Conservation (phyloP, 805 yeast species). For the Teunomyces barrocoloradensis region DNA sequence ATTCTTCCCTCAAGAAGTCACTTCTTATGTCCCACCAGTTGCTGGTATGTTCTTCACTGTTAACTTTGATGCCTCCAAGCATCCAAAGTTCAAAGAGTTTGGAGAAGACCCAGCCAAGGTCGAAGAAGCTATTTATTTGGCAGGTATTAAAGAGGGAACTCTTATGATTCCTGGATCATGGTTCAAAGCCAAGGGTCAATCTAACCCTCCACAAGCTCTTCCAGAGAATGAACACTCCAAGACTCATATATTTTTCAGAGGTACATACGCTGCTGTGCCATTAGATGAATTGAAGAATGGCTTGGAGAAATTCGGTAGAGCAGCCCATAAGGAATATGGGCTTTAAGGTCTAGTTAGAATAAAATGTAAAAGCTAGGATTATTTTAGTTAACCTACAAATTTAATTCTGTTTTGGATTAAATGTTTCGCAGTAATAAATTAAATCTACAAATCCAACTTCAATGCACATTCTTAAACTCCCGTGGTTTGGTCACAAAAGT, state of each 20-base stretch:
- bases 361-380: not conserved
- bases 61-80: conserved; percentile 70
- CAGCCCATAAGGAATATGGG: conserved; percentile 56
- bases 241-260: conserved; percentile 68
- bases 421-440: not conserved
- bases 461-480: conserved; percentile 42
- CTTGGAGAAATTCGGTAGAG: conserved; percentile 64
- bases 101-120: conserved; percentile 59
- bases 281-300: conserved; percentile 61
- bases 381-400: not conserved
- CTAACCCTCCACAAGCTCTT: conserved; percentile 54
- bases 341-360: conserved; percentile 13
- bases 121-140: conserved; percentile 62
- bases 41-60: conserved; percentile 90
- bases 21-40: conserved; percentile 52
- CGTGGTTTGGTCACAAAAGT: conserved; percentile 46
- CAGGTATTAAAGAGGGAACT: conserved; percentile 57
- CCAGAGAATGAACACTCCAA: conserved; percentile 43
- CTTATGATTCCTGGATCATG: conserved; percentile 82
- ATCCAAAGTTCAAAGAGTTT: conserved; percentile 68
- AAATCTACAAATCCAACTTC: not conserved
- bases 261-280: conserved; percentile 85
- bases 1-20: conserved; percentile 47
- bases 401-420: not conserved
- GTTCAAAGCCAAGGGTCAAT: conserved; percentile 61